Evolutionary conservation across 805 yeast genomes (phyloP).

Genomic region (Sugiyamaella floridensis): DNA sequence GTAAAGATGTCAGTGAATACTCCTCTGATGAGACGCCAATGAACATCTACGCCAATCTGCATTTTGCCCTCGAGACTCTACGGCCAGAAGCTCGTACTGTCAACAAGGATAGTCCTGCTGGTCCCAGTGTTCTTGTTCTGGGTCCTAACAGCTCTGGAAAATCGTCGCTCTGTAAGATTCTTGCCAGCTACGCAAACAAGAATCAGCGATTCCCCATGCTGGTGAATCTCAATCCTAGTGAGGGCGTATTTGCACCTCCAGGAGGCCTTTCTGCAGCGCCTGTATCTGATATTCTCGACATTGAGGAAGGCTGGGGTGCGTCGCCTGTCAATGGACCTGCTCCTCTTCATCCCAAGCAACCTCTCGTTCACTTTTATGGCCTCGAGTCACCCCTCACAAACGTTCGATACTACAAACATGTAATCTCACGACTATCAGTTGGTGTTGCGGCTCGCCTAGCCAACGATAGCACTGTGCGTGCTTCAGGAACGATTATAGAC

Average conservation of each 20-base stretch:
- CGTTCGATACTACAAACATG: conserved; percentile 45
- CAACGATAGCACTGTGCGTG: conserved; percentile 39
- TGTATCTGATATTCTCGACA: conserved; percentile 70
- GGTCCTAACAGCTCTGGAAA: conserved; percentile 78
- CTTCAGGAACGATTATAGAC: conserved; percentile 63
- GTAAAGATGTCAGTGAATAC: conserved; percentile 41
- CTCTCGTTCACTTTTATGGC: conserved; percentile 78
- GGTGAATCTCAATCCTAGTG: conserved; percentile 72
- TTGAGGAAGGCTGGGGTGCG: conserved; percentile 66
- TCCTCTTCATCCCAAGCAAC: conserved; percentile 68
- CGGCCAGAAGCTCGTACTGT: conserved; percentile 23
- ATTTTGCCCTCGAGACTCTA: conserved; percentile 63
- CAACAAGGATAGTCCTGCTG: conserved; percentile 10
- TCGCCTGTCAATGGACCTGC: conserved; percentile 52
- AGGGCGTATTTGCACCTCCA: conserved; percentile 67
- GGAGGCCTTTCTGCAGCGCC: conserved; percentile 83
- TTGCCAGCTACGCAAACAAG: conserved; percentile 71
- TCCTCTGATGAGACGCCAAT: conserved; percentile 65
- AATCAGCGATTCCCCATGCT: conserved; percentile 56
- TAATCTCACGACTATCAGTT: conserved; percentile 43
- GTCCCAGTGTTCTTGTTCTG: conserved; percentile 59
- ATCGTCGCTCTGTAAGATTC: conserved; percentile 60
- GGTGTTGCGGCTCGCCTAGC: conserved; percentile 42
- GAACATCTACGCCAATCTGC: conserved; percentile 58
- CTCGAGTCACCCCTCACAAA: conserved; percentile 54